Percentiles rank a stretch among this genome's conserved stretches.
Conservation (phyloP, 2,329 filamentous ascomycete species). For the Graphilbum fragrans region DNA sequence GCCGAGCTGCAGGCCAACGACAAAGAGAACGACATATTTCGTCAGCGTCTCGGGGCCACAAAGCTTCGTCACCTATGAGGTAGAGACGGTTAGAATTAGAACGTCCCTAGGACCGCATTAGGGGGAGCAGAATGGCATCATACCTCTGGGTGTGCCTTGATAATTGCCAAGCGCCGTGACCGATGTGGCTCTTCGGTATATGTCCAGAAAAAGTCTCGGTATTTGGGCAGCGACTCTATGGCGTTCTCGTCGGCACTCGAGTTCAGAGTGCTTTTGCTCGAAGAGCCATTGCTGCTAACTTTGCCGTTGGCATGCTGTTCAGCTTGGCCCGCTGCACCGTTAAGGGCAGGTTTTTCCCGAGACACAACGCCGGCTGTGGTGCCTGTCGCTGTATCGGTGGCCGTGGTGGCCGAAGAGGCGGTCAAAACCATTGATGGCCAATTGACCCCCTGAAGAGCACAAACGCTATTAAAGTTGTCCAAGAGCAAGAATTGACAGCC, state of each 20-base stretch:
- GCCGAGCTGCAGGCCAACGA: constrained; percentile 70
- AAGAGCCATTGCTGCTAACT: too few relatives aligned
- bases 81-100: background rate
- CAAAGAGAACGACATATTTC: constrained; percentile 78
- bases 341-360: too few relatives aligned
- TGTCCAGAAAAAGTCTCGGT: constrained; percentile 85
- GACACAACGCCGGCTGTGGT: background rate
- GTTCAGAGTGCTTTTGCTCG: constrained; percentile 2
- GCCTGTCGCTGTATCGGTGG: background rate
- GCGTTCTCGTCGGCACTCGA: constrained; percentile 19
- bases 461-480: too few relatives aligned
- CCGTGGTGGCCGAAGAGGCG: constrained; percentile 1
- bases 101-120: background rate
- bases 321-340: too few relatives aligned
- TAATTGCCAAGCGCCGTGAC: constrained; percentile 81
- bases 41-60: constrained; percentile 93
- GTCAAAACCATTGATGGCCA: background rate
- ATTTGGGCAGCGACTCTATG: constrained; percentile 20
- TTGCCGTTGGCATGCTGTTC: too few relatives aligned
- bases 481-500: too few relatives aligned
- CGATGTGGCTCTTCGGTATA: constrained; percentile 97
- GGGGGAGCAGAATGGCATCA: constrained; percentile 2
- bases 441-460: too few relatives aligned
- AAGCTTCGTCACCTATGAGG: constrained; percentile 76
- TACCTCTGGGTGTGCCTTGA: constrained; percentile 96